A percentile compares a stretch with the other conserved stretches of the same genome.
Evolutionary conservation across 2,329 filamentous ascomycete species (phyloP).

Genomic region (Aspergillus awamori): DNA sequence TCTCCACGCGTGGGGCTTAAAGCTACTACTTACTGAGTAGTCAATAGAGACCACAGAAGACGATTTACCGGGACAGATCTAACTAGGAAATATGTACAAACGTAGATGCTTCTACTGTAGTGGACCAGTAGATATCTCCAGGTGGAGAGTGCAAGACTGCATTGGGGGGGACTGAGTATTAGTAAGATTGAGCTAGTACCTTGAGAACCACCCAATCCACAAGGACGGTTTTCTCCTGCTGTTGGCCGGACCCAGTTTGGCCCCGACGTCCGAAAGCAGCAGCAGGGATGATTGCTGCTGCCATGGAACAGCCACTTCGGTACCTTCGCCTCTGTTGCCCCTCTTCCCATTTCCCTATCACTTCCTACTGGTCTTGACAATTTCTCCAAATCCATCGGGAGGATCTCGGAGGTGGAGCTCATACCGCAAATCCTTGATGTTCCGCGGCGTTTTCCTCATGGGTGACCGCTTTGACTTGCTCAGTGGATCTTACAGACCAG

Average conservation of each 20-base stretch:
- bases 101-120: too few relatives aligned
- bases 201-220: not conserved
- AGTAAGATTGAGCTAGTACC: not conserved
- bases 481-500: too few relatives aligned
- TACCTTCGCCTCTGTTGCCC: not conserved
- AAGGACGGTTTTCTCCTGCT: not conserved
- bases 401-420: too few relatives aligned
- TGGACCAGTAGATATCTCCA: too few relatives aligned
- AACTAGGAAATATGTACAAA: too few relatives aligned
- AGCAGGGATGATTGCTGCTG: not conserved
- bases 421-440: too few relatives aligned
- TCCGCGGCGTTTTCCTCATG: too few relatives aligned
- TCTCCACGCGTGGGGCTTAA: not conserved
- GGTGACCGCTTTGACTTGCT: too few relatives aligned
- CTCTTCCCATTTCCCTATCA: not conserved
- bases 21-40: not conserved
- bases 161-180: not conserved
- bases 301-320: not conserved
- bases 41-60: too few relatives aligned
- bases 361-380: too few relatives aligned
- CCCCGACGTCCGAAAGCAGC: not conserved
- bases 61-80: too few relatives aligned
- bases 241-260: conserved; percentile 1
- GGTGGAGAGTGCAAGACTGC: not conserved
- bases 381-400: too few relatives aligned